Evolutionary conservation across 2,329 filamentous ascomycete genomes (phyloP).

Genomic region (Magnaporthales sp.): DNA sequence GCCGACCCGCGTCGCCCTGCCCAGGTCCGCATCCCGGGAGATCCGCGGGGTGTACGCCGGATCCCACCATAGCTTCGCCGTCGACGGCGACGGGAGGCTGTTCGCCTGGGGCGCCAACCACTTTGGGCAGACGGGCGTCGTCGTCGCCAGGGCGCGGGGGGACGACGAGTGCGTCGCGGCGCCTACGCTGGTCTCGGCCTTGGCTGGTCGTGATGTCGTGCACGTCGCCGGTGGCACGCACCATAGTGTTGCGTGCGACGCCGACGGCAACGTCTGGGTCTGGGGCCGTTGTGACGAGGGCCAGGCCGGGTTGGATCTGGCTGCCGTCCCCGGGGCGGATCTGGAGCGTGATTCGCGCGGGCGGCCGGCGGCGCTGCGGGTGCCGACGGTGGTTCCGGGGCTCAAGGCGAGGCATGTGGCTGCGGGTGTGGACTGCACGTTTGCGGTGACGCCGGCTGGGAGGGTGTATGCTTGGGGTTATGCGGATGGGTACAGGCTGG

Average conservation of each 20-base stretch:
- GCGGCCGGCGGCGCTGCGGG: background rate
- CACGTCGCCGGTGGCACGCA: slow-evolving; percentile 42
- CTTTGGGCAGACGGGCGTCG: slow-evolving; percentile 31
- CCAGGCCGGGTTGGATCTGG: slow-evolving; percentile 28
- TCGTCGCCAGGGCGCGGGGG: slow-evolving; percentile 28
- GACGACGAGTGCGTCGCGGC: slow-evolving; percentile 5
- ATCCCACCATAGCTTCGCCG: slow-evolving; percentile 48
- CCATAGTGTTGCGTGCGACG: slow-evolving; percentile 41
- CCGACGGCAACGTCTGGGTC: slow-evolving; percentile 24
- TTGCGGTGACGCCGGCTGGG: slow-evolving; percentile 49
- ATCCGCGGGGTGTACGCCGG: slow-evolving; percentile 41
- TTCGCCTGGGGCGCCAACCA: slow-evolving; percentile 31
- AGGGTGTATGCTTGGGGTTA: slow-evolving; percentile 61
- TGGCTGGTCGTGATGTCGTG: slow-evolving; percentile 24
- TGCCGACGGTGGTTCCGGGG: background rate
- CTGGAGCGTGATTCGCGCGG: background rate
- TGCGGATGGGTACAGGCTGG: slow-evolving; percentile 58
- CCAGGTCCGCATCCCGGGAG: background rate
- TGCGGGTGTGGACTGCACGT: slow-evolving; percentile 53
- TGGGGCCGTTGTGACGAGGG: slow-evolving; percentile 30
- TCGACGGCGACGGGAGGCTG: slow-evolving; percentile 23
- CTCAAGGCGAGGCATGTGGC: slow-evolving; percentile 29
- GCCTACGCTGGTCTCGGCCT: background rate
- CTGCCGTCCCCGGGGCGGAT: slow-evolving; percentile 22
- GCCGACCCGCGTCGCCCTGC: background rate